Base-by-base conservation (phyloP, 257 asterid species). In the Verbascum thapsus region DNA sequence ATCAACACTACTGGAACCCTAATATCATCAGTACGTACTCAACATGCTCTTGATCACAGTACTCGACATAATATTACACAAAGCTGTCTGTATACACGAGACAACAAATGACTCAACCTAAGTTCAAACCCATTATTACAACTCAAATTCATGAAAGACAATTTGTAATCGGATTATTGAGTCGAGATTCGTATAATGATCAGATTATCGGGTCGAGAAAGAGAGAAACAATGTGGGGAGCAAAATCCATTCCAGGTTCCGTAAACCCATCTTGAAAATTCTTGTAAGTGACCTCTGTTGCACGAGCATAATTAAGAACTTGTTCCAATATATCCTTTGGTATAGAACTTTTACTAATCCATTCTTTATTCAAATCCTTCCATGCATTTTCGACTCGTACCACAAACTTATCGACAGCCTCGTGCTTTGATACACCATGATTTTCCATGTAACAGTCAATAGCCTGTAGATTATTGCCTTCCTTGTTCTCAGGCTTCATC, bases 401-500 rank as follows among this genome's bases (percentile, higher is more conserved):
- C 2, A 16, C 41, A 57, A 72, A 49, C 53, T 13, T 42, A 1
- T 10, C 16, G 23, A 40, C 0, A 4, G 68, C 20, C 44, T 64
- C 76, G 32, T 58, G 8, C 34, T 12, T n/a, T 0, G 71, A 56
- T 11, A 18, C 7, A 0, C 50, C 54, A 0, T 71, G 22, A 6
- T 64, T 41, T 10, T 72, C 58, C 72, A 64, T 72, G 72, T 72
- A 58, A 22, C 30, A 15, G 11, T 58, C 67, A 5, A 65, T 20
- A 0, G 38, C 58, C 8, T 67, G 50, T 13, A 13, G 11, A 30
- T 34, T 22, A n/a, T 6, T 58, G 3, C 18, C 60, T 69, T 4
- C n/a, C 39, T 39, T 72, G 15, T 11, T 63, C 66, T 65, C 76
- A 2, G 68, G 38, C 68, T 72, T 54, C n/a, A 42, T n/a, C n/a